Base-by-base conservation (phyloP, 768 basidiomycete species). In the Tulasnella sp. region DNA sequence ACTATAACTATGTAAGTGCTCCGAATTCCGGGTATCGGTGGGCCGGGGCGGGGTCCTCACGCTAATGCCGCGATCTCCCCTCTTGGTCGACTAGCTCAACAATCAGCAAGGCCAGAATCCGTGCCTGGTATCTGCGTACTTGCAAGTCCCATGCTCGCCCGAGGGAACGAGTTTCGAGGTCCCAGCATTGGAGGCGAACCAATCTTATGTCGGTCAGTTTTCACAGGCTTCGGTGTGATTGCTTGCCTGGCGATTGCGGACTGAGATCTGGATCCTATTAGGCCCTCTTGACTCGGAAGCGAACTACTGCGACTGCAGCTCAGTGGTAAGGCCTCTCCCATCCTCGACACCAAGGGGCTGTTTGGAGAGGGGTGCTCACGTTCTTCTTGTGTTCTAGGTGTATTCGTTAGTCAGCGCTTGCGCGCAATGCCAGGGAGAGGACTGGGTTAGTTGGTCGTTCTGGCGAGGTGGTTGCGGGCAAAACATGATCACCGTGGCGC, bases 351-450 rank as follows among this genome's bases (percentile, higher is more conserved):
- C 31, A 16, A 22, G 37, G 37, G 41, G 22, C 18, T 28, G 40
- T 16, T 42, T 8, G 41, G 9, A 9, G 41, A 37, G 40, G 14
- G 73, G 2, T 37, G 37, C 37, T 37, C 2, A 37, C 37, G 37
- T 37, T 37, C 2, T 37, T 37, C 6, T 37, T 37, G 2, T 37
- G 2, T 37, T 7, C 31, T 37, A 77, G 78, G 72, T 88, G 5
- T 92, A 92, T 81, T 89, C 88, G 14, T 81, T 90, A 34, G 86
- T 92, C 82, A 89, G 88, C 79, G 91, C 91, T 20, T 92, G 91
- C 84, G 90, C 88, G 28, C 83, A 87, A 44, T 92, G 91, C 83
- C 91, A n/a, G n/a, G n/a, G n/a, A n/a, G n/a, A 92, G 83, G 87
- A 87, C 2, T 37, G 37, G 37, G 37, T 37, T 37, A 37, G 37